Conservation (phyloP, 306 rosid species). For the Aeschynomene evenia region DNA sequence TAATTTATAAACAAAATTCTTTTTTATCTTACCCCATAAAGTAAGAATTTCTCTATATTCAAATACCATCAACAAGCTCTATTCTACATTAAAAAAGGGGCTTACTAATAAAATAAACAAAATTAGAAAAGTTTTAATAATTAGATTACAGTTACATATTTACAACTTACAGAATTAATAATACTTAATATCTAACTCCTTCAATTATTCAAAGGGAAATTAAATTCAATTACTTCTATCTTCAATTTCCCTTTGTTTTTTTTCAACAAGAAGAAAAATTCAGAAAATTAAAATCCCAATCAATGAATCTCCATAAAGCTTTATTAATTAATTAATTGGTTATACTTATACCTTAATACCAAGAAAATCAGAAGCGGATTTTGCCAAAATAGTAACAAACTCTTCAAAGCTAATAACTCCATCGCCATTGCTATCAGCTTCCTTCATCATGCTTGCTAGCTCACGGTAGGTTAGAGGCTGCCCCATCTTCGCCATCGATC, state of each 20-base stretch:
- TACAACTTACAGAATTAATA: not conserved
- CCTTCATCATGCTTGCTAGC: conserved; percentile 67
- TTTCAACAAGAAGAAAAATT: not conserved
- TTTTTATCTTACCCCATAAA: too few relatives aligned
- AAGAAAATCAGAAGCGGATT: conserved; percentile 74
- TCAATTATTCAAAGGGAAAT: not conserved
- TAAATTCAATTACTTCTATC: not conserved
- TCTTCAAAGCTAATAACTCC: conserved; percentile 82
- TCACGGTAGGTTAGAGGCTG: conserved; percentile 67
- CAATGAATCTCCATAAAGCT: not conserved
- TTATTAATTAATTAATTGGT: not conserved
- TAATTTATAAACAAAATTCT: too few relatives aligned
- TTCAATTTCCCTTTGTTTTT: not conserved
- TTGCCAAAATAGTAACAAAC: conserved; percentile 65
- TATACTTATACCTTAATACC: conserved; percentile 45
- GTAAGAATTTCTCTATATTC: too few relatives aligned
- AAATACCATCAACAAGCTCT: too few relatives aligned
- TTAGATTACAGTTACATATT: not conserved
- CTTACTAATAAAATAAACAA: too few relatives aligned
- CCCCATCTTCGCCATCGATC: conserved; percentile 89
- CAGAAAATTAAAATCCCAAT: not conserved
- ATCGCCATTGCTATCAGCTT: conserved; percentile 77
- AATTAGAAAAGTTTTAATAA: too few relatives aligned
- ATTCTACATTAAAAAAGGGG: too few relatives aligned
- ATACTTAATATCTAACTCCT: not conserved